Evolutionary conservation across 2,329 filamentous ascomycete species (phyloP), one percentile per base, ranked within the genome.

Genomic region (Anisogramma anomala): DNA sequence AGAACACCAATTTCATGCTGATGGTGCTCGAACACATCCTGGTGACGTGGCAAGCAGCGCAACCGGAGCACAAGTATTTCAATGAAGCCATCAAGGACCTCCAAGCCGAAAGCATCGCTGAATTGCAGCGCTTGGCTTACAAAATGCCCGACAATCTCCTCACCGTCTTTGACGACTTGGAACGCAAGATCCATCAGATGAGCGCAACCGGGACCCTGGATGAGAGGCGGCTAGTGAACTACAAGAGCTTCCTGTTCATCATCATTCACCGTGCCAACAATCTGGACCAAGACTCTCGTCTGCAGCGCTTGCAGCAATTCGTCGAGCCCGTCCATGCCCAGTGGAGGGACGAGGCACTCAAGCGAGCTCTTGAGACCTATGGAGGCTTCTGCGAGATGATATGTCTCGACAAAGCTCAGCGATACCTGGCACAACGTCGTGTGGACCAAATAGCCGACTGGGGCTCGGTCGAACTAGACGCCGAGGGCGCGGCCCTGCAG

Each of bases 111-210:
- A 84, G 85, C 52, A 86, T 87, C 60, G 72, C 86, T 42, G 89
- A 98, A 59, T 69, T 96, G 45, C 87, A 94, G 53, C 77, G 88
- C 42, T 69, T 98, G 30, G 89, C 89, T 6, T 79, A 84, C 47
- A 85, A 87, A 53, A 94, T 95, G 71, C 82, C 91, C 0, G 84
- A 96, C 57, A 82, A 94, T 55, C 78, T 98, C 47, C 71, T 91
- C 52, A 77, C 78, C 27, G 88, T 93, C 20, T 96, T 95, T 57
- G 82, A 89, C 43, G 77, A 91, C 51, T 74, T 98, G 20, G 84
- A 94, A 57, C 71, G 71, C 27, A 86, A 86, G 54, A 80, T 96
- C 45, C 81, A 82, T 45, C 82, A 89, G 57, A 79, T 94, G 66
- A 72, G 83, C 56, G 69, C 77, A 47, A 76, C 83, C 35, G 77